Evolutionary conservation across 2,329 filamentous ascomycete genomes (phyloP), one percentile per base, ranked within the genome.

Genomic region (Tolypocladium cylindrosporum): DNA sequence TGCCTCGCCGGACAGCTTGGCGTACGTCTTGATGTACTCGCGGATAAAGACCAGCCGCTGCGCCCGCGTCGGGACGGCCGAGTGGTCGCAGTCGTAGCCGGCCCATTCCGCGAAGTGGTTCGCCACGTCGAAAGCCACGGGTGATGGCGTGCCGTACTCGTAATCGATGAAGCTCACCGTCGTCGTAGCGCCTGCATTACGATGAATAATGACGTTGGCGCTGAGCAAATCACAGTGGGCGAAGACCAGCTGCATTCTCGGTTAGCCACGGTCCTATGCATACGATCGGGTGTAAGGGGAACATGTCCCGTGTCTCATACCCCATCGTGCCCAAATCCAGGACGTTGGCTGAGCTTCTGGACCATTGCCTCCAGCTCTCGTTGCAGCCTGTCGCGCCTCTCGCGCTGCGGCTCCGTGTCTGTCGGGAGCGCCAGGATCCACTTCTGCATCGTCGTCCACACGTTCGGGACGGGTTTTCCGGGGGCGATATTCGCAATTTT

Each of bases 91-190:
- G 66, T 96, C 91, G 68, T 97, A 97, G 58, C 94, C 94, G 60
- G 88, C 92, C 93, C 94, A 99, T 75, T 99, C 94, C 54, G 94
- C 91, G 70, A 99, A 96, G 78, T 99, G 94, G 75, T 99, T 99
- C 55, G 93, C 88, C 65, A 99, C 86, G 71, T 99, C 94, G 74
- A 99, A 99, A 2, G 93, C 92, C 4, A 92, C 91, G 1, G 93
- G 93, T 1, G 92, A 93, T 2, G 94, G 92, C 5, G 91, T 94
- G 16, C 92, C 91, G 73, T 99, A 99, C 73, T 99, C 94, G 77
- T 97, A 99, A 75, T 99, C 94, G 71, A 99, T 99, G 74, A 99
- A 97, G 68, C 83, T 79, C 54, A 81, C 77, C 31, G 78, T 69
- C 40, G 72, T 64, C 56, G 64, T 71, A 37, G 74, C 68, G 16